A percentile compares a stretch with the other conserved stretches of the same genome.
These are phyloP conservation scores for Annulohypoxylon stygium DNA, from an alignment of 495 filamentous ascomycete species.

Conservation along the genomic window DNA sequence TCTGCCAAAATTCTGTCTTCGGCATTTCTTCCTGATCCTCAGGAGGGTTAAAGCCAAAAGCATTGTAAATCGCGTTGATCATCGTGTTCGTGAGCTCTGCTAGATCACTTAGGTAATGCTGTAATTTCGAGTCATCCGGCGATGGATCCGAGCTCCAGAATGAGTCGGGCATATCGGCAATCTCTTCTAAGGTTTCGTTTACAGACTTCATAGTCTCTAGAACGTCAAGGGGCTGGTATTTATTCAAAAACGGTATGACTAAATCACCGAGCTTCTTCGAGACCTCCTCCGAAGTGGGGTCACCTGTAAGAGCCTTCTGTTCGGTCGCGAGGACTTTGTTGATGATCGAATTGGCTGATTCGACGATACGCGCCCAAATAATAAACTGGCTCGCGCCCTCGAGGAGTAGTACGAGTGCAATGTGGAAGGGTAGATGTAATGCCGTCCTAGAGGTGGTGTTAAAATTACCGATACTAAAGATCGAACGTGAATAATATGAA, in stretches of 20 bases:
- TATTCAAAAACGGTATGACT: slow-evolving; percentile 42
- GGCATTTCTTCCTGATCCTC: slow-evolving; percentile 34
- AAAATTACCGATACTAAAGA: slow-evolving; percentile 29
- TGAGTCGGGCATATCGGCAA: slow-evolving; percentile 45
- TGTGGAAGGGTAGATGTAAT: slow-evolving; percentile 78
- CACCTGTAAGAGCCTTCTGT: background rate
- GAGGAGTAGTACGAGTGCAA: slow-evolving; percentile 58
- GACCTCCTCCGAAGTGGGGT: slow-evolving; percentile 28
- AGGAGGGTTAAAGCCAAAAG: slow-evolving; percentile 49
- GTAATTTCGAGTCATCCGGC: slow-evolving; percentile 7
- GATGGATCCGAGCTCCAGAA: slow-evolving; percentile 39
- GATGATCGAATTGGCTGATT: slow-evolving; percentile 31
- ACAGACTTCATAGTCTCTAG: slow-evolving; percentile 33
- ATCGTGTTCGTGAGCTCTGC: slow-evolving; percentile 45
- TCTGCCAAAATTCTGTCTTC: slow-evolving; percentile 28
- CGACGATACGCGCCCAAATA: slow-evolving; percentile 53
- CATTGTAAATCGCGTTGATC: slow-evolving; percentile 48
- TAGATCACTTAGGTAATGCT: slow-evolving; percentile 27
- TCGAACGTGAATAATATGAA: slow-evolving; percentile 63
- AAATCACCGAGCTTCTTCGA: slow-evolving; percentile 25
- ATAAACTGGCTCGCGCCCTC: slow-evolving; percentile 54
- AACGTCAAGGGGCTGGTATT: slow-evolving; percentile 46
- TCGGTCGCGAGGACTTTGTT: slow-evolving; percentile 18
- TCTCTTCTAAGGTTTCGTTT: slow-evolving; percentile 36
- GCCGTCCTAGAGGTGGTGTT: slow-evolving; percentile 58